phyloP scores from a whole-genome alignment of 164 flowering plant genomes.

The Echeveria elegans region DNA sequence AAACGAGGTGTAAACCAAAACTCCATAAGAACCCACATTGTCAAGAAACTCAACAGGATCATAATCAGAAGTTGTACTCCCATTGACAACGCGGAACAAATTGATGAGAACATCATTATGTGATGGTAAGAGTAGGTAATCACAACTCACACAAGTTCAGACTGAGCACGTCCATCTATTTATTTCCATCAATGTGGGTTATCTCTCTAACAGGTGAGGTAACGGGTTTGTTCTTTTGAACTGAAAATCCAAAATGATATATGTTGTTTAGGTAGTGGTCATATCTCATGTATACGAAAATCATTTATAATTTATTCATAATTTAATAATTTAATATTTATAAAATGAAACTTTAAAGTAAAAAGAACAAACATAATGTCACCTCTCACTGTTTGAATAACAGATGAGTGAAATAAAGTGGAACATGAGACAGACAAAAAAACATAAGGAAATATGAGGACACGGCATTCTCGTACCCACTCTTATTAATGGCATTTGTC shows the following conservation, averaged over 20 bases:
- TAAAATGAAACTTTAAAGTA: no score
- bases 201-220: neutral
- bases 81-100: neutral
- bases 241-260: no score
- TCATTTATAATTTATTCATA: no score
- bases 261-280: no score
- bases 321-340: no score
- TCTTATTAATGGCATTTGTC: neutral
- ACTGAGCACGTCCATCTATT: neutral
- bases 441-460: neutral
- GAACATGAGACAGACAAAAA: neutral
- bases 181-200: neutral
- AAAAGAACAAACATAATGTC: no score
- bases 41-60: neutral
- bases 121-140: neutral
- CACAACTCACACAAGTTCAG: neutral
- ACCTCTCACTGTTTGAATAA: neutral
- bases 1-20: neutral
- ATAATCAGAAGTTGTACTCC: neutral
- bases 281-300: no score
- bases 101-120: neutral
- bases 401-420: no score
- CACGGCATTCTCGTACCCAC: constrained; percentile 4
- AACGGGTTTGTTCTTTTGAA: no score
- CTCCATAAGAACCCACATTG: neutral